Conservation (phyloP, 805 yeast species). For the Jamesozyma jinghongensis region DNA sequence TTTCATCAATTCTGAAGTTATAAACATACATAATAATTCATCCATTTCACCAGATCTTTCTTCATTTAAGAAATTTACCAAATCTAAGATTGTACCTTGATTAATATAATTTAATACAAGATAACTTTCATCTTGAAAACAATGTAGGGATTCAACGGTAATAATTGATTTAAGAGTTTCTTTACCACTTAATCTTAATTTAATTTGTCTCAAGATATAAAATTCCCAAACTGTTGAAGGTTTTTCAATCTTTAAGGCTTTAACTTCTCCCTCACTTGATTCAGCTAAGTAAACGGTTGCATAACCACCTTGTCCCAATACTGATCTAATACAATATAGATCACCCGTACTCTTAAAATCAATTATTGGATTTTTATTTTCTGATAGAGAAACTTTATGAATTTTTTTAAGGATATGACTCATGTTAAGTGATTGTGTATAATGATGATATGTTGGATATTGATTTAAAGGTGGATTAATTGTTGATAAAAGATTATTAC, state of each 20-base stretch:
- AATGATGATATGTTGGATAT: constrained; percentile 28
- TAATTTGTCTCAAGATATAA: constrained; percentile 56
- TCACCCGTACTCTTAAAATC: constrained; percentile 29
- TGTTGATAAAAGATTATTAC: constrained; percentile 32
- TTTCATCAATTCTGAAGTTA: constrained; percentile 55
- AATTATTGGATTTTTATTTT: constrained; percentile 31
- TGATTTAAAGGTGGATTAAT: constrained; percentile 32
- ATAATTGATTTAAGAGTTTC: constrained; percentile 36
- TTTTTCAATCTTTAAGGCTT: constrained; percentile 65
- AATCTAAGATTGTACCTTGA: constrained; percentile 68
- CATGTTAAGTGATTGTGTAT: constrained; percentile 30
- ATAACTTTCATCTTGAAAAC: constrained; percentile 59
- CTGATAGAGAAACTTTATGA: constrained; percentile 32
- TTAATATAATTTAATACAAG: constrained; percentile 51
- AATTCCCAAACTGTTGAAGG: constrained; percentile 76
- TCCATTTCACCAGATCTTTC: constrained; percentile 33
- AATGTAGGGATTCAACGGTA: constrained; percentile 42
- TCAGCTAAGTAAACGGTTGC: constrained; percentile 71
- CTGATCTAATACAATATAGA: constrained; percentile 31
- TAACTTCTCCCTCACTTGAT: constrained; percentile 41
- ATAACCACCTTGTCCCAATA: constrained; percentile 74
- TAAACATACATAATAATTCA: constrained; percentile 53
- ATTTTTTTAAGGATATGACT: constrained; percentile 29
- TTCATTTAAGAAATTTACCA: constrained; percentile 43
- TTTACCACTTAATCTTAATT: constrained; percentile 30